phyloP scores from a whole-genome alignment of 2,329 filamentous ascomycete species.

The Calonectria pseudoturangicola region DNA sequence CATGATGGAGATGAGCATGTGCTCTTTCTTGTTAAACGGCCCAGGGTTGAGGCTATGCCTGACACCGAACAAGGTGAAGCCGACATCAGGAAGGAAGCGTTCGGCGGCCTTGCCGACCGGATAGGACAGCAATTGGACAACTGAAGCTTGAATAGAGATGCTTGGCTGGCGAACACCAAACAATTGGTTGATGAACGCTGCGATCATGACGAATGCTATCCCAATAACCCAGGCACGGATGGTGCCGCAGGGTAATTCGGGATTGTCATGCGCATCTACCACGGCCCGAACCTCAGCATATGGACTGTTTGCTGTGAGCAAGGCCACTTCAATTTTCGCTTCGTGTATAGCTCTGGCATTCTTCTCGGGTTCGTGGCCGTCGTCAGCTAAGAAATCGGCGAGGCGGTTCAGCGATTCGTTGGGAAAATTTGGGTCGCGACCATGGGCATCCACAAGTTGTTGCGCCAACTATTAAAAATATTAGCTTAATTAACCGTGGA shows the following conservation, averaged over 20 bases:
- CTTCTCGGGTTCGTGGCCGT: conserved; percentile 59
- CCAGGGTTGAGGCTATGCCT: conserved; percentile 71
- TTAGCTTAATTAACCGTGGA: not conserved
- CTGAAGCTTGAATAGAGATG: conserved; percentile 70
- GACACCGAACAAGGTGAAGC: conserved; percentile 63
- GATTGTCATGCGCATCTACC: conserved; percentile 73
- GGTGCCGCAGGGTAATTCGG: conserved; percentile 69
- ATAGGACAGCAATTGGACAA: conserved; percentile 71
- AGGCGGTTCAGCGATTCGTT: conserved; percentile 44
- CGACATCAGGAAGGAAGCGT: conserved; percentile 65
- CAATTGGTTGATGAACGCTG: conserved; percentile 72
- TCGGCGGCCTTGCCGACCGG: conserved; percentile 68
- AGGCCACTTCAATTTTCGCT: conserved; percentile 71
- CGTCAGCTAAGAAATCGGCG: conserved; percentile 44
- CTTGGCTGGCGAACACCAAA: conserved; percentile 72
- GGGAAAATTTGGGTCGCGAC: conserved; percentile 50
- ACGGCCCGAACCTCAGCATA: conserved; percentile 74
- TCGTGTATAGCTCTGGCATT: conserved; percentile 66
- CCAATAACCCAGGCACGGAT: conserved; percentile 72
- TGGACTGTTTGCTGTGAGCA: conserved; percentile 72
- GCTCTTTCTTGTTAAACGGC: conserved; percentile 75
- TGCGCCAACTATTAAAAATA: not conserved
- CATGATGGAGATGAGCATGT: conserved; percentile 76
- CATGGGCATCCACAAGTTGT: conserved; percentile 31
- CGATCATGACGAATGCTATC: conserved; percentile 65